Evolutionary conservation across 345 rosid genomes (phyloP).

Genomic region (Nasturtium officinale): DNA sequence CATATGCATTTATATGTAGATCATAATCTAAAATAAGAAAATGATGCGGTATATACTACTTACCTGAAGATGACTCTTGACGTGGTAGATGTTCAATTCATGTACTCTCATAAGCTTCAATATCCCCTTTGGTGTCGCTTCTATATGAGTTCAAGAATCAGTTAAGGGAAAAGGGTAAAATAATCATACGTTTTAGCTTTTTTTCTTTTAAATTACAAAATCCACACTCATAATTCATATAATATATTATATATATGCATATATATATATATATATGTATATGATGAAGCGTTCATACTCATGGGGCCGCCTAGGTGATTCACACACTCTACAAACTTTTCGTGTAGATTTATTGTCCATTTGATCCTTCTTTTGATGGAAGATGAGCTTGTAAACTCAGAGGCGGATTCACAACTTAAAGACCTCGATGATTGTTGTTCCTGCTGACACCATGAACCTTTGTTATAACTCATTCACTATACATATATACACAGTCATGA

Average conservation of each 20-base stretch:
- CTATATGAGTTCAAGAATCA: slow-evolving; percentile 37
- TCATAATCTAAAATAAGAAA: not conserved
- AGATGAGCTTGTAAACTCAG: slow-evolving; percentile 17
- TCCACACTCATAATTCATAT: too few species aligned
- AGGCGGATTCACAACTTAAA: slow-evolving; percentile 7
- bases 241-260: too few species aligned
- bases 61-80: slow-evolving; percentile 95
- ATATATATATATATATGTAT: too few species aligned
- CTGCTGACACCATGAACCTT: slow-evolving; percentile 9
- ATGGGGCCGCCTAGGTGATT: slow-evolving; percentile 71
- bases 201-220: not conserved
- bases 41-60: not conserved
- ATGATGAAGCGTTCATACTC: slow-evolving; percentile 54
- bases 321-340: slow-evolving; percentile 72
- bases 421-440: slow-evolving; percentile 3
- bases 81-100: slow-evolving; percentile 80
- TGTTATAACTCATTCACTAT: not conserved
- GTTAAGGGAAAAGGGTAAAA: not conserved
- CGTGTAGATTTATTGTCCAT: slow-evolving; percentile 80
- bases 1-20: not conserved
- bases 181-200: not conserved
- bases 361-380: slow-evolving; percentile 57
- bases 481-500: too few species aligned
- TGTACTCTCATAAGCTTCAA: slow-evolving; percentile 75
- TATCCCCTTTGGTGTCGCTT: slow-evolving; percentile 81